Percentiles rank a stretch among this genome's conserved stretches.
These are phyloP conservation scores for Phallus indusiatus DNA, from an alignment of 768 basidiomycete genomes.

Conservation along the genomic window DNA sequence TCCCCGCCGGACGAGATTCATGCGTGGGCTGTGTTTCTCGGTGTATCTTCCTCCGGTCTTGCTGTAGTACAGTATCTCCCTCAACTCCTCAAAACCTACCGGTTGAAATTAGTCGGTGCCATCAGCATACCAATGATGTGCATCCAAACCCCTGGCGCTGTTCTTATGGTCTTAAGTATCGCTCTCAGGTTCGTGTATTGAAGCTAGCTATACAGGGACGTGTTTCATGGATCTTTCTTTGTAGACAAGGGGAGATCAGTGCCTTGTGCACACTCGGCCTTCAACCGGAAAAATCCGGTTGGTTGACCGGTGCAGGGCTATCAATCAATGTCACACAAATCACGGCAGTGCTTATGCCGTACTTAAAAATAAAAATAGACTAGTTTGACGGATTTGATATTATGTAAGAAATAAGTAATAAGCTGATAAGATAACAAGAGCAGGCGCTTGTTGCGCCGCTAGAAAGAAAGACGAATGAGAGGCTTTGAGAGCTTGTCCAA, in stretches of 20 bases:
- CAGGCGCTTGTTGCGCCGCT: too few species aligned
- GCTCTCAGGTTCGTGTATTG: constrained; percentile 45
- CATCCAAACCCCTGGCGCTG: constrained; percentile 85
- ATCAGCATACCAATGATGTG: constrained; percentile 94
- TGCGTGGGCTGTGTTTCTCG: constrained; percentile 81
- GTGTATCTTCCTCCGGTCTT: constrained; percentile 67
- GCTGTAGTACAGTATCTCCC: constrained; percentile 84
- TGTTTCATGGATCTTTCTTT: neutral
- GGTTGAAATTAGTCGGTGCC: constrained; percentile 75
- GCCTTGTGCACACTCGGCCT: too few species aligned
- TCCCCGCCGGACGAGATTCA: constrained; percentile 29
- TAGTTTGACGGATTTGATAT: too few species aligned
- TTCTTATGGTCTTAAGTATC: constrained; percentile 80
- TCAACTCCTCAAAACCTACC: constrained; percentile 75
- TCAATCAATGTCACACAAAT: too few species aligned
- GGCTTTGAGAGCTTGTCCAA: too few species aligned
- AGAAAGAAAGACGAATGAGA: too few species aligned
- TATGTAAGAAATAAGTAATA: too few species aligned
- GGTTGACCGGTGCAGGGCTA: too few species aligned
- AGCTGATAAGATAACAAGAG: too few species aligned
- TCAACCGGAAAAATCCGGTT: too few species aligned
- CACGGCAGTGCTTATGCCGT: too few species aligned
- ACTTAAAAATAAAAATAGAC: too few species aligned
- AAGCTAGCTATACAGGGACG: neutral
- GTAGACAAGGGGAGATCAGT: constrained; percentile 24